A percentile compares a stretch with the other conserved stretches of the same genome.
Conservation (phyloP, 2,329 filamentous ascomycete species). For the Trichoderma guizhouense region DNA sequence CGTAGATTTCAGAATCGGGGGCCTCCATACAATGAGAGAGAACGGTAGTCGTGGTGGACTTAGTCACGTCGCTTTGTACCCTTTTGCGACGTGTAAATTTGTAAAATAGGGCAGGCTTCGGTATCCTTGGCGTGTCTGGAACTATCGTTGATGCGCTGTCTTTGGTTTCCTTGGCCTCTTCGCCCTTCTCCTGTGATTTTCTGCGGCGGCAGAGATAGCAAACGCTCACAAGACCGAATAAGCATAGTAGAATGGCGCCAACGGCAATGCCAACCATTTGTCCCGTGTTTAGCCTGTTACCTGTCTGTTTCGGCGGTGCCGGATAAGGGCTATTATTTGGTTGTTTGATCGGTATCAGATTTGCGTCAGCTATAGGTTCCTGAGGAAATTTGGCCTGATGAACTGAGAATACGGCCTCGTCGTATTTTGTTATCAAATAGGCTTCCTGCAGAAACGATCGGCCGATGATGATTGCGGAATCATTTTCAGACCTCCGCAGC, state of each 20-base stretch:
- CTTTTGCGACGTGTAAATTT: slow-evolving; percentile 40
- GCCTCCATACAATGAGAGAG: slow-evolving; percentile 30
- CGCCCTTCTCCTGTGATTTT: slow-evolving; percentile 25
- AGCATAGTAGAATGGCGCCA: slow-evolving; percentile 37
- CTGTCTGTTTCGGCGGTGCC: slow-evolving; percentile 25
- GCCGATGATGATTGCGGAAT: slow-evolving; percentile 59
- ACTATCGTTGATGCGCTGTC: slow-evolving; percentile 35
- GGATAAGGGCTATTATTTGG: slow-evolving; percentile 48
- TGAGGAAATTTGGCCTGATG: slow-evolving; percentile 54
- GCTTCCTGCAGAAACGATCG: slow-evolving; percentile 69
- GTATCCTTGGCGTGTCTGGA: slow-evolving; percentile 25
- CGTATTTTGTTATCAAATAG: slow-evolving; percentile 56
- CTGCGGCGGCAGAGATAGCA: slow-evolving; percentile 36
- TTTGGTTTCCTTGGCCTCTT: slow-evolving; percentile 34
- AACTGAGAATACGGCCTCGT: slow-evolving; percentile 50
- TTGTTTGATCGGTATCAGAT: slow-evolving; percentile 41
- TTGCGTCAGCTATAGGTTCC: slow-evolving; percentile 38
- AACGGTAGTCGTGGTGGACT: slow-evolving; percentile 25
- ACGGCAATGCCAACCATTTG: slow-evolving; percentile 47
- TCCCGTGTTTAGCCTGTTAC: slow-evolving; percentile 35
- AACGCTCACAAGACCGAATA: slow-evolving; percentile 27
- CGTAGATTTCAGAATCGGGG: slow-evolving; percentile 48
- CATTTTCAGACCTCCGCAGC: slow-evolving; percentile 53
- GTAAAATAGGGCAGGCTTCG: slow-evolving; percentile 35
- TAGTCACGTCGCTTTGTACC: slow-evolving; percentile 25